Conservation (phyloP, 2,329 filamentous ascomycete species). For the Trichoderma koningii region DNA sequence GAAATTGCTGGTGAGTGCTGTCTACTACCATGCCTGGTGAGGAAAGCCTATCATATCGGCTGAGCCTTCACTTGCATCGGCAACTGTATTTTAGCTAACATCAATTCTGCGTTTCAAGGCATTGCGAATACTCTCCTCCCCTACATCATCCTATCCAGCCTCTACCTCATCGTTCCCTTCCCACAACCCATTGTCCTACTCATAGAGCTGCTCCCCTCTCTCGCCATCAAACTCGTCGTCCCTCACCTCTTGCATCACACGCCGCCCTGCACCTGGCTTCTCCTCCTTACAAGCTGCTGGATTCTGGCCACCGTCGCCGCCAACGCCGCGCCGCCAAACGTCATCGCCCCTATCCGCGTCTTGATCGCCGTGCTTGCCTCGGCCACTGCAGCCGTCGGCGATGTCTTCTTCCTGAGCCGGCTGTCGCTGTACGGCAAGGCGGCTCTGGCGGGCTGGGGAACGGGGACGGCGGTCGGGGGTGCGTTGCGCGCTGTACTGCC, state of each 20-base stretch:
- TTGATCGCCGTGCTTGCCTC: conserved; percentile 38
- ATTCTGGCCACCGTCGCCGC: conserved; percentile 1
- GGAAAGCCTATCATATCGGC: background rate
- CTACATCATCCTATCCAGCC: conserved; percentile 13
- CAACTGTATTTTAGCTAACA: background rate
- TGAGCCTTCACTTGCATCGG: background rate
- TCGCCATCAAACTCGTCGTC: conserved; percentile 37
- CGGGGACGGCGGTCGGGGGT: conserved; percentile 38
- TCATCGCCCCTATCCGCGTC: conserved; percentile 37
- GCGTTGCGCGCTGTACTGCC: conserved; percentile 24
- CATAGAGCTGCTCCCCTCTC: conserved; percentile 33
- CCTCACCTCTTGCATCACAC: conserved; percentile 36
- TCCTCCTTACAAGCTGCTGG: conserved; percentile 37
- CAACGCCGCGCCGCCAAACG: conserved; percentile 36
- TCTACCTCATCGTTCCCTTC: conserved; percentile 19
- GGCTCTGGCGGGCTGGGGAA: conserved; percentile 42
- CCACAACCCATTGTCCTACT: conserved; percentile 1
- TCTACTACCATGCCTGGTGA: background rate
- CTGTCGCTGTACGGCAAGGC: conserved; percentile 36
- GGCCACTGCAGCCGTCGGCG: conserved; percentile 36
- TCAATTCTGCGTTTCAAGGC: background rate
- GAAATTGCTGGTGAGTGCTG: conserved; percentile 5
- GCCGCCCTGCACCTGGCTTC: conserved; percentile 36
- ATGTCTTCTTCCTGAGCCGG: conserved; percentile 40
- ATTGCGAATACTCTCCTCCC: conserved; percentile 13